Base-by-base conservation (phyloP, 345 rosid species). In the Arabis alpina region DNA sequence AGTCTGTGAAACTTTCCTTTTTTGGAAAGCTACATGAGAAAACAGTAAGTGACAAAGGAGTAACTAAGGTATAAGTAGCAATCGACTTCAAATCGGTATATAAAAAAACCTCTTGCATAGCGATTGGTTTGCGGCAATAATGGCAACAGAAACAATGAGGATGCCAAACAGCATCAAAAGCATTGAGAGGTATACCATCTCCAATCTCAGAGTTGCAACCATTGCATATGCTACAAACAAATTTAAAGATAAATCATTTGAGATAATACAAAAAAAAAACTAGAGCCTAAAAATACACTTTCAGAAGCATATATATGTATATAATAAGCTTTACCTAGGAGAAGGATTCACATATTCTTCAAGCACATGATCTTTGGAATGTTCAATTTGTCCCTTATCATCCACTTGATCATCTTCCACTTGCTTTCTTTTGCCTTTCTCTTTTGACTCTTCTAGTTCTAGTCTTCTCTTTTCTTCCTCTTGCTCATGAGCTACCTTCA, bases 101-200 rank as follows among this genome's bases (percentile, higher is more conserved):
- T 39, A 1, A 11, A 3, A 19, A 43, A 75, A 93, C 97, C 94
- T 88, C 89, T 14, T 65, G 76, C 48, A 81, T 85, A 10, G 82
- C 82, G 54, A 93, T 80, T 45, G 92, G 87, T 8, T 61, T 16
- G 30, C 78, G 76, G 19, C 98, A 93, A 57, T 81, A 70, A 47
- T 23, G 84, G 74, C 98, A 93, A 14, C 89, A 59, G 54, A 88
- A 77, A 81, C 93, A 87, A 19, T 80, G 81, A 3, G 87, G 97
- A 79, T 92, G 96, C 78, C 84, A 92, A 74, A 60, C 73, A 66
- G 61, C 62, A 49, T 86, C 93, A 86, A 83, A 75, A 77, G 80
- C 83, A 51, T 88, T 84, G 66, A 84, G 76, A 76, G 81, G 86
- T 71, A 77, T 79, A 39, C 85, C 89, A 68, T 67, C 70, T 24